Conservation (phyloP, 805 yeast genomes). For the Zygotorulaspora danielsina region DNA sequence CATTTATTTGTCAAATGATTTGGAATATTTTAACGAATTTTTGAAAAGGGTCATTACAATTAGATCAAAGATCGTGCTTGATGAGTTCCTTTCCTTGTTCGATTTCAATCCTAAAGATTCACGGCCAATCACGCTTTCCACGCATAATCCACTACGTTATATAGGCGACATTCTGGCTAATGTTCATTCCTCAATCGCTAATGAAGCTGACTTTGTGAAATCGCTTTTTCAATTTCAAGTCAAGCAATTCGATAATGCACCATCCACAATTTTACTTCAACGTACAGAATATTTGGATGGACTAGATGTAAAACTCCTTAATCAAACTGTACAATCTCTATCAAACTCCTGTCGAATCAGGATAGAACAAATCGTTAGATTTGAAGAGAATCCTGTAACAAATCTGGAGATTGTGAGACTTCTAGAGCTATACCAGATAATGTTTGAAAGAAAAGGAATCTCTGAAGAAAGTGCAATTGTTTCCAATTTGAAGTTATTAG, state of each 20-base stretch:
- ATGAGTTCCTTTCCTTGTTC: conserved; percentile 63
- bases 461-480: conserved; percentile 21
- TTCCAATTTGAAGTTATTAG: conserved; percentile 18
- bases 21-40: conserved; percentile 53
- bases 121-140: conserved; percentile 56
- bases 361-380: conserved; percentile 62
- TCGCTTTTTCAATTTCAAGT: conserved; percentile 50
- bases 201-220: conserved; percentile 74
- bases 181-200: conserved; percentile 78
- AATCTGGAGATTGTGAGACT: conserved; percentile 59
- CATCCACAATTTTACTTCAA: conserved; percentile 21
- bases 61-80: conserved; percentile 59
- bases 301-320: conserved; percentile 28
- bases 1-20: conserved; percentile 38
- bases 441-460: conserved; percentile 50
- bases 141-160: conserved; percentile 77
- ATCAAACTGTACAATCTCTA: conserved; percentile 32
- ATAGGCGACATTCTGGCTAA: conserved; percentile 86
- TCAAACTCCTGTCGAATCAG: conserved; percentile 55
- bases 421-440: conserved; percentile 62
- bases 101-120: conserved; percentile 31
- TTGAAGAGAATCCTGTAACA: conserved; percentile 54
- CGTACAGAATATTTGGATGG: conserved; percentile 28
- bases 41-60: conserved; percentile 60
- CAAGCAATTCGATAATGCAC: conserved; percentile 14